These are phyloP conservation scores for Liquidambar formosana DNA, from an alignment of 164 flowering plant genomes.

Conservation along the genomic window DNA sequence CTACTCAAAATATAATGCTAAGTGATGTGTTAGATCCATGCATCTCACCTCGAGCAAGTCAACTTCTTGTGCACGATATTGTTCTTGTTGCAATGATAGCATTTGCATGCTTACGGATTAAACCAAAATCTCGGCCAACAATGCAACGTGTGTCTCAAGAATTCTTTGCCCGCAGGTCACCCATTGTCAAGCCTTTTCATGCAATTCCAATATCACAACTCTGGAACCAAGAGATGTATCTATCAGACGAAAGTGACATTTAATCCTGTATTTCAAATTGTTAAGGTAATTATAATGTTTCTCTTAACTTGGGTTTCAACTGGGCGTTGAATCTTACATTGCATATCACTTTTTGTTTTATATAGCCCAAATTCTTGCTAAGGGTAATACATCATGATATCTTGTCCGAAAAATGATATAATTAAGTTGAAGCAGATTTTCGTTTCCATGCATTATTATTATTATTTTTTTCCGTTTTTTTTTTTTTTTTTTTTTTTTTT, in stretches of 20 bases:
- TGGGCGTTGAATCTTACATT: too few species aligned
- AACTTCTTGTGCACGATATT: background rate
- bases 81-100: slow-evolving; percentile 10
- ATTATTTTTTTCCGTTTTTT: too few species aligned
- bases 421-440: too few species aligned
- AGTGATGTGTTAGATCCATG: slow-evolving; percentile 15
- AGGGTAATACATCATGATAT: too few species aligned
- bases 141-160: slow-evolving; percentile 19
- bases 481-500: too few species aligned
- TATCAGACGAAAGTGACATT: background rate
- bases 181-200: background rate
- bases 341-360: too few species aligned
- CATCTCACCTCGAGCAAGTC: slow-evolving; percentile 6
- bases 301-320: too few species aligned
- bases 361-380: too few species aligned
- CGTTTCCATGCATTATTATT: too few species aligned
- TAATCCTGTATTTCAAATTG: too few species aligned
- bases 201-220: background rate
- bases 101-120: slow-evolving; percentile 14
- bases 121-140: slow-evolving; percentile 24
- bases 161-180: background rate
- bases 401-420: too few species aligned
- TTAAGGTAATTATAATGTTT: too few species aligned
- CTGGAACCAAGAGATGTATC: background rate
- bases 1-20: slow-evolving; percentile 4